Evolutionary conservation across 176 grass and related monocot species (phyloP), one percentile per base, ranked within the genome.

Genomic region (Eragrostis nindensis): DNA sequence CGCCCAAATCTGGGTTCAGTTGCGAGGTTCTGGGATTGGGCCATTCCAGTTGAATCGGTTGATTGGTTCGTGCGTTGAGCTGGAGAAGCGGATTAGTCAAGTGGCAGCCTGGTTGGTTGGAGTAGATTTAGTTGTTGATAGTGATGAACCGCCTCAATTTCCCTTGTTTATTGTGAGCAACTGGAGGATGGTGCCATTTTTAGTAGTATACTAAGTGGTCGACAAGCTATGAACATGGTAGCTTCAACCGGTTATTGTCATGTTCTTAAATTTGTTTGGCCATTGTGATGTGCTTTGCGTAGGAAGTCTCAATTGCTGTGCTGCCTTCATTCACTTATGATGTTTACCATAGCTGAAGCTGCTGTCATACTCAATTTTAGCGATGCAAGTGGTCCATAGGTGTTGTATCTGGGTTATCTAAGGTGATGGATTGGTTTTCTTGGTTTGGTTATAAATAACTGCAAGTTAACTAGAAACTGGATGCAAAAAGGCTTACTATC

Each of bases 101-200:
- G 36, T 68, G 1, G 21, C 68, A 68, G 62, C 6, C 36, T 52
- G 6, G 18, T 42, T 43, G 52, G 14, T 41, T 76, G 32, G 52
- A 32, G 52, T 73, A 39, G 66, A 57, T 83, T 42, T 78, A 44
- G 18, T 78, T 42, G 68, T 50, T 8, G 18, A 13, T 53, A 30
- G 70, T 66, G 49, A 40, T 73, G 21, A 12, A 44, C 3, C 26
- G 7, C 66, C 48, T 52, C 8, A 6, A 21, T 17, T 49, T 48
- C 8, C 21, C 11, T 56, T 26, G 2, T 4, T 44, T 77, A 29
- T 29, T 66, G 18, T 22, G 18, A 8, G 29, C 2, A 54, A 53
- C 7, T 62, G 60, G 60, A 62, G 12, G 26, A 62, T 62, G 60
- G 25, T 62, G 27, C 32, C 50, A 84, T 19, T n/a, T 27, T 85